A percentile compares a stretch with the other conserved stretches of the same genome.
Evolutionary conservation across 768 basidiomycete species (phyloP).

Genomic region (Fistulinella prunicolor): DNA sequence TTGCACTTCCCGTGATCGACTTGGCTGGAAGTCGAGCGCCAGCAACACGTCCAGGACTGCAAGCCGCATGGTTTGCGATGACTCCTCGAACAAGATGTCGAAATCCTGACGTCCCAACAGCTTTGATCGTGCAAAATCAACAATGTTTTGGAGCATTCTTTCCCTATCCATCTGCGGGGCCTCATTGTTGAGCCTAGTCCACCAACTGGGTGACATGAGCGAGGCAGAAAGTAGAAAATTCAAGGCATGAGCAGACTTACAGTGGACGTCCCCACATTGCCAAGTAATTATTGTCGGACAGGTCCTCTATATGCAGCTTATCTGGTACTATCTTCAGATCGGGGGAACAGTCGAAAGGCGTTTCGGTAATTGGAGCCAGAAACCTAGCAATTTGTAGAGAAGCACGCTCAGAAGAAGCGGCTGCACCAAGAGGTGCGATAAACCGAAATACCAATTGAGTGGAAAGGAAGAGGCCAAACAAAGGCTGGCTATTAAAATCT

Average conservation of each 20-base stretch:
- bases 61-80: not conserved
- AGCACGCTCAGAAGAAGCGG: not conserved
- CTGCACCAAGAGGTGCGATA: not conserved
- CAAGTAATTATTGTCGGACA: not conserved
- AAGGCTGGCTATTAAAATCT: too few relatives aligned
- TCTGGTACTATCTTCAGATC: not conserved
- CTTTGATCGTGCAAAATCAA: not conserved
- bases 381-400: not conserved
- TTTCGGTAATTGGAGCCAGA: not conserved
- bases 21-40: not conserved
- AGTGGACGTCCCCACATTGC: not conserved
- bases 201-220: not conserved
- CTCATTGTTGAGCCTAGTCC: not conserved
- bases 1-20: not conserved
- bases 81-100: not conserved
- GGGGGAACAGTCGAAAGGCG: not conserved
- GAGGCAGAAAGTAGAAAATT: not conserved
- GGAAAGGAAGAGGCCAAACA: too few relatives aligned
- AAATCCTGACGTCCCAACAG: not conserved
- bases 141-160: not conserved
- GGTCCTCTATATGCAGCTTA: not conserved
- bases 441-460: not conserved
- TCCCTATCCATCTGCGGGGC: too few relatives aligned
- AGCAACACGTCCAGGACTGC: not conserved
- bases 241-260: not conserved